Conservation (phyloP, 2,329 filamentous ascomycete genomes). For the Diaporthe ilicicola region DNA sequence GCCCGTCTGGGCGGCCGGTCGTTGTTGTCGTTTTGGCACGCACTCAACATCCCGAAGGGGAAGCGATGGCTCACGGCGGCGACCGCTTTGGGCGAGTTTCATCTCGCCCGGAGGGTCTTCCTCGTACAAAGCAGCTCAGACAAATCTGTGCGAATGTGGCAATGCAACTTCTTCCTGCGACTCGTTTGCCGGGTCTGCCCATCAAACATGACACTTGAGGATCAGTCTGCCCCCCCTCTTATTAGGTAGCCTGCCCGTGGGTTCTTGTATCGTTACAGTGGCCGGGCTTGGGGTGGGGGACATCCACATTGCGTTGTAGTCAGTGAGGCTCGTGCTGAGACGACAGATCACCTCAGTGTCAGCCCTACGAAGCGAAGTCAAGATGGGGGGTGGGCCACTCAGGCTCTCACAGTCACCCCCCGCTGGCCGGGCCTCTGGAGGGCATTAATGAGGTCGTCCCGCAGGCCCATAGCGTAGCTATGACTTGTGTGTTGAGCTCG, state of each 20-base stretch:
- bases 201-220: conserved; percentile 12
- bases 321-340: conserved; percentile 6
- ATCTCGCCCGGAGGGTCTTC: neutral
- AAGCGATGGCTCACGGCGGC: neutral
- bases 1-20: conserved; percentile 9
- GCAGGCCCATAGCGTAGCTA: neutral
- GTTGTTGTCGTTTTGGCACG: neutral
- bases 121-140: neutral
- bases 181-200: neutral
- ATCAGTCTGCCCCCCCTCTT: neutral
- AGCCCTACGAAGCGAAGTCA: neutral
- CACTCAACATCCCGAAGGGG: neutral
- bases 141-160: conserved; percentile 9
- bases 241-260: neutral
- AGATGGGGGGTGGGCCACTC: neutral
- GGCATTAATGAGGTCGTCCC: neutral
- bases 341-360: conserved; percentile 1
- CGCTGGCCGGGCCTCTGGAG: neutral
- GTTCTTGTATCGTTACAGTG: neutral
- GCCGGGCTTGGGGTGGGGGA: neutral
- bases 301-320: neutral
- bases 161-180: too few relatives aligned
- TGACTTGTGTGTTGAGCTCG: neutral
- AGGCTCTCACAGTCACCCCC: too few relatives aligned
- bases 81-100: conserved; percentile 8